phyloP scores from a whole-genome alignment of 2,329 filamentous ascomycete genomes.

The Chrysoporthe puriensis region DNA sequence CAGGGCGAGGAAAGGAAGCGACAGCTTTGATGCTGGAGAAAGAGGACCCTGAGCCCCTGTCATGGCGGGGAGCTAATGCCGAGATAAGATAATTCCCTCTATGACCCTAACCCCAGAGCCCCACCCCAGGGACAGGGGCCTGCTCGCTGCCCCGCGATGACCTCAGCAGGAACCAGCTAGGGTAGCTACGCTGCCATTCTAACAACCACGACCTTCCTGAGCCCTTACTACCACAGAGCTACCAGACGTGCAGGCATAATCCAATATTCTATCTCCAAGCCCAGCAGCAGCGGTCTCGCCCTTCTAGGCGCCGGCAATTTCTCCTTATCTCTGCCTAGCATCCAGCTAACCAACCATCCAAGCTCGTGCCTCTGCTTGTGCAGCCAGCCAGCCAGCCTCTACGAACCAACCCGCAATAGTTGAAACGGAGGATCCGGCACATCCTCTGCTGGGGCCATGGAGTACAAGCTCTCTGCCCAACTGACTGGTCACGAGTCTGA shows the following conservation, averaged over 20 bases:
- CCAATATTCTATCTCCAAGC: too few species aligned
- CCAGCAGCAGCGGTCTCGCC: too few species aligned
- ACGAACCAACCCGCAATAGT: neutral
- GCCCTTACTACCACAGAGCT: neutral
- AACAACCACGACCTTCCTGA: neutral
- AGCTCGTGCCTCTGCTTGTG: neutral
- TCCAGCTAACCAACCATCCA: too few species aligned
- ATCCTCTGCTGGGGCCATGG: conserved; percentile 36
- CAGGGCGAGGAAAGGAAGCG: conserved; percentile 19
- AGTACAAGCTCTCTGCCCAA: conserved; percentile 92
- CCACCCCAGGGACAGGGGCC: neutral
- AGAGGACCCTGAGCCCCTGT: conserved; percentile 21
- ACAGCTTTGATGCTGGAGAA: conserved; percentile 17
- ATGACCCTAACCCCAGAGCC: neutral
- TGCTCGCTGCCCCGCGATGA: conserved; percentile 24
- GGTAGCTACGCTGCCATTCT: neutral
- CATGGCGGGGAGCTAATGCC: conserved; percentile 15
- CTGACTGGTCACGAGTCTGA: conserved; percentile 90
- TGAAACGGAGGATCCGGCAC: neutral
- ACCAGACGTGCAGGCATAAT: neutral
- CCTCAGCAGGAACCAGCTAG: conserved; percentile 21
- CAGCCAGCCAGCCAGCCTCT: neutral
- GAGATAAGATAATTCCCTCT: conserved; percentile 12
- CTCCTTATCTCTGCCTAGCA: too few species aligned
- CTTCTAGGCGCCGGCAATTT: too few species aligned